These are phyloP conservation scores for Yamadazyma atlantica DNA, from an alignment of 1,139 yeast genomes.

Conservation along the genomic window DNA sequence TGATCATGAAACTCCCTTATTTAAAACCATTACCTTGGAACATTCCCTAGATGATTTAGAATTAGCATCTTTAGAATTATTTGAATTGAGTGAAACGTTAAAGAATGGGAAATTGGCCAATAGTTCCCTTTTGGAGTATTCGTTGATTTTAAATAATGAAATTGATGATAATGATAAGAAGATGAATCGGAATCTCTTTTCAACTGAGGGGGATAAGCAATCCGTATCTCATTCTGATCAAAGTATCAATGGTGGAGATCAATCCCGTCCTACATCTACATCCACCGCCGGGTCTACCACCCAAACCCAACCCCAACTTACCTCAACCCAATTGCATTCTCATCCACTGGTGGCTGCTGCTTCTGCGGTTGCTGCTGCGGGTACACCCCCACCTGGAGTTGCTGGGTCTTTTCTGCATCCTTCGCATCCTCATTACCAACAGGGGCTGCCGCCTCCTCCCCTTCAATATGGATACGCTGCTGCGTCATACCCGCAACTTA, in stretches of 20 bases:
- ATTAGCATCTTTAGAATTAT: slow-evolving; percentile 27
- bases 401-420: no score
- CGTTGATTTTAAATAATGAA: slow-evolving; percentile 5
- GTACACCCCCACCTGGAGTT: no score
- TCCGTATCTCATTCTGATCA: not conserved
- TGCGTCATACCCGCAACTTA: no score
- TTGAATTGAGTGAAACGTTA: slow-evolving; percentile 33
- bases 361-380: no score
- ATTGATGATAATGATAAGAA: slow-evolving; percentile 2
- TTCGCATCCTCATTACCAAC: not conserved
- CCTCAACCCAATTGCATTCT: not conserved
- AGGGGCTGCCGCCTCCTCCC: not conserved
- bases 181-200: not conserved
- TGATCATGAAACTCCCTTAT: slow-evolving; percentile 15
- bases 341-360: no score
- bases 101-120: slow-evolving; percentile 28
- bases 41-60: slow-evolving; percentile 30
- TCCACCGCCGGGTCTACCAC: not conserved
- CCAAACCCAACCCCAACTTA: not conserved
- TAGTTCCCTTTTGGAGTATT: slow-evolving; percentile 12
- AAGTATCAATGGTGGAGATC: not conserved
- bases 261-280: not conserved
- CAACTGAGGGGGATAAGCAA: not conserved
- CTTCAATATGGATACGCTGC: not conserved
- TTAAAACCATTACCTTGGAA: slow-evolving; percentile 17